These are phyloP conservation scores for Sequoiadendron giganteum DNA, from an alignment of 75 land plant genomes.

Conservation along the genomic window DNA sequence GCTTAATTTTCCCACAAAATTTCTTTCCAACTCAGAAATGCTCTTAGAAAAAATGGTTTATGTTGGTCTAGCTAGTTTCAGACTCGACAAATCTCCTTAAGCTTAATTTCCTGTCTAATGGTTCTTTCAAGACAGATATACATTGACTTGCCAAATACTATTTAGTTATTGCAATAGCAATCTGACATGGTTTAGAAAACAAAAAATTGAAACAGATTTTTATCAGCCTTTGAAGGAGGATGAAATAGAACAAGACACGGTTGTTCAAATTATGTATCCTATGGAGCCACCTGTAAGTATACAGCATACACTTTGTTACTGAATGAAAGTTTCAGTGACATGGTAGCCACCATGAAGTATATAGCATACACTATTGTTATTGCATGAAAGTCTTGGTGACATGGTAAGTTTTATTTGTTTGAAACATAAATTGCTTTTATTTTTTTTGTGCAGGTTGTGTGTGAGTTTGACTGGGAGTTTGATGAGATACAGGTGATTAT, in stretches of 20 bases:
- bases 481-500: slow-evolving; percentile 78
- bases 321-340: not conserved
- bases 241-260: slow-evolving; percentile 78
- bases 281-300: slow-evolving; percentile 83
- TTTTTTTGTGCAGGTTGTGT: slow-evolving; percentile 54
- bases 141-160: not conserved
- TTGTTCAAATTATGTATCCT: slow-evolving; percentile 83
- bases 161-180: not conserved
- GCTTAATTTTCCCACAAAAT: too few species aligned
- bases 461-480: slow-evolving; percentile 90
- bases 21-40: not conserved
- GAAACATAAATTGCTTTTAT: not conserved
- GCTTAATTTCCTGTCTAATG: not conserved
- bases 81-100: not conserved
- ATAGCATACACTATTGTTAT: not conserved
- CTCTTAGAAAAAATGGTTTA: too few species aligned
- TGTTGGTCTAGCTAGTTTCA: too few species aligned
- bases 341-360: not conserved
- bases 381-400: not conserved
- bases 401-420: not conserved
- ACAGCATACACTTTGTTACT: not conserved
- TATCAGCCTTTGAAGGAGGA: slow-evolving; percentile 84
- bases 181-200: not conserved
- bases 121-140: not conserved
- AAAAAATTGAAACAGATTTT: slow-evolving; percentile 53